Percentiles rank a stretch among this genome's conserved stretches.
Conservation (phyloP, 2,329 filamentous ascomycete species). For the Rutstroemia sp. region DNA sequence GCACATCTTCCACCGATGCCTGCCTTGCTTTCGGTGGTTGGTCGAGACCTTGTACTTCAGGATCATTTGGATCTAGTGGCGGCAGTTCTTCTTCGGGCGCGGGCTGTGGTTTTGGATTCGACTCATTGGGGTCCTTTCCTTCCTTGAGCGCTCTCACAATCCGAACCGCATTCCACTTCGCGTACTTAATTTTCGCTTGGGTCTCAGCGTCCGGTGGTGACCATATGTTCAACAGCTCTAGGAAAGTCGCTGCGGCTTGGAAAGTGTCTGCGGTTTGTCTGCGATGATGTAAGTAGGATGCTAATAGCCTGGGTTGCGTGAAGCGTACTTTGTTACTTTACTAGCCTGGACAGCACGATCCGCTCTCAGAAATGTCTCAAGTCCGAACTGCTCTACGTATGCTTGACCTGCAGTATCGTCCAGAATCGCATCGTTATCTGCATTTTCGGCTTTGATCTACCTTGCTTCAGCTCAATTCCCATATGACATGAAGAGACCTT, state of each 20-base stretch:
- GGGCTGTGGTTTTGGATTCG: slow-evolving; percentile 64
- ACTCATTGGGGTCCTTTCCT: slow-evolving; percentile 84
- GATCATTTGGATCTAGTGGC: slow-evolving; percentile 54
- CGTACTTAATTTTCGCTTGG: slow-evolving; percentile 84
- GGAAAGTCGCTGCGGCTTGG: slow-evolving; percentile 84
- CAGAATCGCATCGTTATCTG: slow-evolving; percentile 71
- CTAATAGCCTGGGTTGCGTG: background rate
- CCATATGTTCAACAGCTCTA: slow-evolving; percentile 85
- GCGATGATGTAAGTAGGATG: background rate
- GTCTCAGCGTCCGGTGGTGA: slow-evolving; percentile 66
- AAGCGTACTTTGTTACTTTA: slow-evolving; percentile 74
- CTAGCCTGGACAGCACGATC: slow-evolving; percentile 76
- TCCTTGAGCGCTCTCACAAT: slow-evolving; percentile 89
- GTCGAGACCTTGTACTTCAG: slow-evolving; percentile 51
- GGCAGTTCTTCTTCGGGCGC: slow-evolving; percentile 38
- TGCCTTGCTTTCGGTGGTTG: slow-evolving; percentile 35
- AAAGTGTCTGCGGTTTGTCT: slow-evolving; percentile 86
- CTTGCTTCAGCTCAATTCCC: slow-evolving; percentile 1
- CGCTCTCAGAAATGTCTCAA: slow-evolving; percentile 79
- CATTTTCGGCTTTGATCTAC: slow-evolving; percentile 64
- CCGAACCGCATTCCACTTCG: slow-evolving; percentile 89
- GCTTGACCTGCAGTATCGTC: slow-evolving; percentile 84
- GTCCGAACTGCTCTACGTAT: slow-evolving; percentile 88
- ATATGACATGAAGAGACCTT: background rate
- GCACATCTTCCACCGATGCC: slow-evolving; percentile 46